phyloP scores from a whole-genome alignment of 768 basidiomycete species.

The Tephrocybe rancida region DNA sequence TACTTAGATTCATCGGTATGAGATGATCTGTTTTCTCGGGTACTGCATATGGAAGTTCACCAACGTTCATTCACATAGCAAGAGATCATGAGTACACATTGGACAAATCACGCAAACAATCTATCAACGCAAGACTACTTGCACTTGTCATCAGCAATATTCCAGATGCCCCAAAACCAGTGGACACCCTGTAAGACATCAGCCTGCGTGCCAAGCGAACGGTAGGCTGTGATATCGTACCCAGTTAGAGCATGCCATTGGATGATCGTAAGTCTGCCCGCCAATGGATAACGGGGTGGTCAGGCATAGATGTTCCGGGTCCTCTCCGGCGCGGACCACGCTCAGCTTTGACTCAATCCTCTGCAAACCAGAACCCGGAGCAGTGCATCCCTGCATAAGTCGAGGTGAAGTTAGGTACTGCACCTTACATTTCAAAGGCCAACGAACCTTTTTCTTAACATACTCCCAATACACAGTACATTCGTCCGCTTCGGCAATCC shows the following conservation, averaged over 20 bases:
- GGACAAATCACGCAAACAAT: too few relatives aligned
- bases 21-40: too few relatives aligned
- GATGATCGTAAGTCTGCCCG: constrained; percentile 7
- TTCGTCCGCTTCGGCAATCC: constrained; percentile 8
- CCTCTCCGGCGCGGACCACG: constrained; percentile 3
- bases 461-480: constrained; percentile 15
- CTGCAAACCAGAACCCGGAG: constrained; percentile 11
- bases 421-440: too few relatives aligned
- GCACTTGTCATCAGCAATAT: constrained; percentile 13
- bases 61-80: too few relatives aligned
- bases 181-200: neutral
- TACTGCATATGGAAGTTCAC: too few relatives aligned
- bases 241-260: constrained; percentile 15
- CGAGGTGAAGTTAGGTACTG: neutral
- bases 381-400: constrained; percentile 7
- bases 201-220: neutral
- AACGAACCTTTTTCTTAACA: constrained; percentile 9
- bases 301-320: constrained; percentile 5
- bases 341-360: constrained; percentile 14
- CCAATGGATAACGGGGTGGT: constrained; percentile 9
- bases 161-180: constrained; percentile 16
- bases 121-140: neutral
- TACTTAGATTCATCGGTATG: too few relatives aligned
- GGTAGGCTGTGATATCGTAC: neutral
- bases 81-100: too few relatives aligned